These are phyloP conservation scores for Telopea speciosissima DNA, from an alignment of 177 flowering plant species.

Conservation along the genomic window DNA sequence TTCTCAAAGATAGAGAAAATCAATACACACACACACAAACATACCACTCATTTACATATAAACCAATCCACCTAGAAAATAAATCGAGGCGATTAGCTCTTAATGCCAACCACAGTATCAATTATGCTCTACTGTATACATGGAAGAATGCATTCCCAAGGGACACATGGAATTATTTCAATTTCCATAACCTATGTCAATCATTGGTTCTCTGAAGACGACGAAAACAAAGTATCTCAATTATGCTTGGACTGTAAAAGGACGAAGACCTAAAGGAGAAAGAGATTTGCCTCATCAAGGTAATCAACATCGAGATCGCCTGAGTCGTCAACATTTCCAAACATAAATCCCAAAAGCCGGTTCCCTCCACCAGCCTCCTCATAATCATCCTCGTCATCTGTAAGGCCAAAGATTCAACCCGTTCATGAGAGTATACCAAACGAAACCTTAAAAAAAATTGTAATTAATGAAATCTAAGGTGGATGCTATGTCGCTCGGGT, in stretches of 20 bases:
- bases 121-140: not conserved
- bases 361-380: slow-evolving; percentile 72
- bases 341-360: slow-evolving; percentile 86
- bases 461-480: no score
- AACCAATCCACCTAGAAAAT: not conserved
- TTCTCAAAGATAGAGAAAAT: not conserved
- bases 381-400: slow-evolving; percentile 91
- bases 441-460: not conserved
- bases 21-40: not conserved
- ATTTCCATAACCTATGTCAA: not conserved
- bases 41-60: not conserved
- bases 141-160: not conserved
- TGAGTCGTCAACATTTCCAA: slow-evolving; percentile 88
- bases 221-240: no score
- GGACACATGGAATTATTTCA: not conserved
- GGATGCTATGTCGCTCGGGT: no score
- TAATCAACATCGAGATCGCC: slow-evolving; percentile 97
- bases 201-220: not conserved
- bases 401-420: slow-evolving; percentile 6
- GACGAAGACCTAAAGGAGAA: not conserved
- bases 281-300: slow-evolving; percentile 74
- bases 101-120: not conserved
- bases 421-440: not conserved
- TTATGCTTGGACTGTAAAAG: not conserved
- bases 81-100: not conserved